phyloP scores from a whole-genome alignment of 768 basidiomycete species.

The Russula sp. region DNA sequence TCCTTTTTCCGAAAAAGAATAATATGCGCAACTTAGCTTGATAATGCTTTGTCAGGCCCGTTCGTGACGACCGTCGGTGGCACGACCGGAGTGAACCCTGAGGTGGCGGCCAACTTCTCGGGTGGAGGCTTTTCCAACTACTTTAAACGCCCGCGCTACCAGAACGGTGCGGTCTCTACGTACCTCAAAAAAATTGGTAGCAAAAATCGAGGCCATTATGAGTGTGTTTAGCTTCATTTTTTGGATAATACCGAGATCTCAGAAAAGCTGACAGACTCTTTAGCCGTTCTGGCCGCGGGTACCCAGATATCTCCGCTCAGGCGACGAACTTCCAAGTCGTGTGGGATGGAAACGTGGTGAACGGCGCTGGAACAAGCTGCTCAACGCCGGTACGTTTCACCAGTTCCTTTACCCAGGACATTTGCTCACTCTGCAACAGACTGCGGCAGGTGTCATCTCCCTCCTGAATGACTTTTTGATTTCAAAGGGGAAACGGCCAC shows the following conservation, averaged over 20 bases:
- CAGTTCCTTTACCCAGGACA: background rate
- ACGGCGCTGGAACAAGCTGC: constrained; percentile 41
- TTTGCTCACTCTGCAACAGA: constrained; percentile 7
- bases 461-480: constrained; percentile 35
- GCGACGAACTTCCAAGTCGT: constrained; percentile 53
- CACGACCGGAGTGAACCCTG: constrained; percentile 57
- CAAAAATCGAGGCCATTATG: constrained; percentile 43
- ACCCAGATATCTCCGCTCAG: constrained; percentile 38
- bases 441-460: constrained; percentile 29
- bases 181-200: constrained; percentile 37
- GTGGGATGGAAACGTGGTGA: constrained; percentile 35
- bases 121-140: constrained; percentile 60
- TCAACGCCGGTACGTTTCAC: constrained; percentile 26
- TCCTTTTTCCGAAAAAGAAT: too few species aligned
- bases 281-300: constrained; percentile 29
- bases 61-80: constrained; percentile 65
- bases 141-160: constrained; percentile 28
- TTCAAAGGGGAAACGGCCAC: constrained; percentile 27
- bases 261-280: background rate
- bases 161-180: constrained; percentile 26
- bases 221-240: constrained; percentile 32
- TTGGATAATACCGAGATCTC: background rate
- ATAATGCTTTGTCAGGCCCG: constrained; percentile 30
- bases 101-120: constrained; percentile 54
- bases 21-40: background rate